phyloP scores from a whole-genome alignment of 2,329 filamentous ascomycete species.

The Didymella sp. region DNA sequence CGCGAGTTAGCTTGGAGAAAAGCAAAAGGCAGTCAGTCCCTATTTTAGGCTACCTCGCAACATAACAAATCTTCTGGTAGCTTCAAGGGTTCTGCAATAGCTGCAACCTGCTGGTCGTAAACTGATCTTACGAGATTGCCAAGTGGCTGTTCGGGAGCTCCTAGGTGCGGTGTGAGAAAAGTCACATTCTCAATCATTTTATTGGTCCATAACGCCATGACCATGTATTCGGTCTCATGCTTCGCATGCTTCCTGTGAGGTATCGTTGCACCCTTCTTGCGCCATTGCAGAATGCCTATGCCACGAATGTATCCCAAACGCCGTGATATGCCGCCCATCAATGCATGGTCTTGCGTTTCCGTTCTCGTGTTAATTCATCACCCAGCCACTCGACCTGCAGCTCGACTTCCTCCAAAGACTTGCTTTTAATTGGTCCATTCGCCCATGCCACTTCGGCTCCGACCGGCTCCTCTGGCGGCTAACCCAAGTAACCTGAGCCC shows the following conservation, averaged over 20 bases:
- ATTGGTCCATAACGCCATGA: neutral
- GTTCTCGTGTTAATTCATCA: neutral
- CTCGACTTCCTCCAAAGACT: neutral
- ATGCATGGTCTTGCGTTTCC: neutral
- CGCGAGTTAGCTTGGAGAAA: too few relatives aligned
- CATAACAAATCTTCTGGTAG: too few relatives aligned
- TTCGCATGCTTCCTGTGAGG: neutral
- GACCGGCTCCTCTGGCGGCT: neutral
- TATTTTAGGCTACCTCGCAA: too few relatives aligned
- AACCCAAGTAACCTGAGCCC: neutral
- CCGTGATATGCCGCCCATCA: neutral
- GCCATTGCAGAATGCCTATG: constrained; percentile 1
- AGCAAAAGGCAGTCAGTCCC: too few relatives aligned
- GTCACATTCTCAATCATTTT: too few relatives aligned
- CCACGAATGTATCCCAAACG: neutral
- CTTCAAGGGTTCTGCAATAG: too few relatives aligned
- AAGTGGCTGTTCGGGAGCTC: too few relatives aligned
- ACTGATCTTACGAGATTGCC: too few relatives aligned
- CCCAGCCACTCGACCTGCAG: neutral
- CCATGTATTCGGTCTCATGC: neutral
- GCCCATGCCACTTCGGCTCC: too few relatives aligned
- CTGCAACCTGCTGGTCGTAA: too few relatives aligned
- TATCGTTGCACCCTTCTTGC: neutral
- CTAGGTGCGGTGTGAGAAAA: too few relatives aligned
- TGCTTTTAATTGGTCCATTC: neutral